Conservation (phyloP, 1,139 yeast species). For the Geotrichum phurueaensis region DNA sequence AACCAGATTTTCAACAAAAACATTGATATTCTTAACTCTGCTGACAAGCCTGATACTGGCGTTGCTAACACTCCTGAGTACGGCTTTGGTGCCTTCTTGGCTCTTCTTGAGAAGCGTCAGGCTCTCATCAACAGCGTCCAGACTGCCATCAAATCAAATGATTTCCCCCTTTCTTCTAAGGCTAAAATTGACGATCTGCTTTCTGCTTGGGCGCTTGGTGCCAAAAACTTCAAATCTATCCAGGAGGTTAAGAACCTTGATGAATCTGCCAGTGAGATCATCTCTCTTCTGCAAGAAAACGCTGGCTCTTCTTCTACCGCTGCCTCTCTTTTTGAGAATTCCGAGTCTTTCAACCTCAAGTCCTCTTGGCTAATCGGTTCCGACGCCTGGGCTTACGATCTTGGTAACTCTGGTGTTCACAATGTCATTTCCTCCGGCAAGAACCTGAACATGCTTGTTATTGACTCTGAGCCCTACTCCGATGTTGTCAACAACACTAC, state of each 20-base stretch:
- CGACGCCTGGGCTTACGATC: constrained; percentile 91
- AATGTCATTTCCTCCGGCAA: constrained; percentile 68
- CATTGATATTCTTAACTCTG: constrained; percentile 55
- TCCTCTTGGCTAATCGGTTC: constrained; percentile 87
- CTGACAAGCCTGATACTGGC: constrained; percentile 42
- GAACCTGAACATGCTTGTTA: constrained; percentile 76
- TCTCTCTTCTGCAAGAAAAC: constrained; percentile 38
- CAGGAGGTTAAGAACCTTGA: constrained; percentile 31
- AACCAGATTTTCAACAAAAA: constrained; percentile 54
- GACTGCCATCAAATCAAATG: constrained; percentile 45
- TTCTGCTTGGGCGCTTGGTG: constrained; percentile 58
- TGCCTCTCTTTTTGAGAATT: constrained; percentile 40
- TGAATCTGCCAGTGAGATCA: constrained; percentile 34
- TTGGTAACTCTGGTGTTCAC: constrained; percentile 90
- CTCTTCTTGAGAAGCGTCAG: constrained; percentile 42
- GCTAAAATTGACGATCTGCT: constrained; percentile 51
- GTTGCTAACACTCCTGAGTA: constrained; percentile 60
- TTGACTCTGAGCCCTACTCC: constrained; percentile 84
- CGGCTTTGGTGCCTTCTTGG: constrained; percentile 75
- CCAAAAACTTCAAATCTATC: constrained; percentile 19
- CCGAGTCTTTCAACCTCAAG: constrained; percentile 43
- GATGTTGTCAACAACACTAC: constrained; percentile 31
- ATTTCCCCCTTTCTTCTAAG: constrained; percentile 44
- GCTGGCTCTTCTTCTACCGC: constrained; percentile 9
- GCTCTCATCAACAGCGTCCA: constrained; percentile 47